These are phyloP conservation scores for Talaromyces atroroseus DNA, from an alignment of 2,329 filamentous ascomycete genomes.

Conservation along the genomic window DNA sequence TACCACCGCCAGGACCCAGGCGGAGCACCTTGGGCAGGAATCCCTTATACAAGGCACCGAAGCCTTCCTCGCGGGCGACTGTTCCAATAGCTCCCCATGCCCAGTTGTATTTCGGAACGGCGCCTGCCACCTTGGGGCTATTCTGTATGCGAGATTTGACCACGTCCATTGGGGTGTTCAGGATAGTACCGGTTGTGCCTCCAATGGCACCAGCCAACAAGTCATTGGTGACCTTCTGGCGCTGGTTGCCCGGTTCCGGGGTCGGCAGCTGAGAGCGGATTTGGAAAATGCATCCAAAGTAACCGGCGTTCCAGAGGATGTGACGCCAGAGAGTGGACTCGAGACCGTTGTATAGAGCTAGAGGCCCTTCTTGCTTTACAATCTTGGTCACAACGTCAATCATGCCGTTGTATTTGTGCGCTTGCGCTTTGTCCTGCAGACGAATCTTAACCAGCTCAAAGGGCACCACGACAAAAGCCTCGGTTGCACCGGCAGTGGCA, in stretches of 20 bases:
- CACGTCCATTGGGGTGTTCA: conserved; percentile 96
- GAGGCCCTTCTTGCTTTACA: conserved; percentile 70
- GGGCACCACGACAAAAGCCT: conserved; percentile 93
- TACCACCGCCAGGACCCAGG: conserved; percentile 64
- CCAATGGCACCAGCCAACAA: conserved; percentile 79
- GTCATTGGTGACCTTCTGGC: conserved; percentile 77
- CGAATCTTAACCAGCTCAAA: conserved; percentile 99
- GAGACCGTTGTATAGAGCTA: conserved; percentile 93
- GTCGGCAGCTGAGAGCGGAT: conserved; percentile 77
- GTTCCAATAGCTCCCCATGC: conserved; percentile 81
- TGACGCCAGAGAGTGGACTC: conserved; percentile 97
- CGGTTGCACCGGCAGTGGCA: conserved; percentile 89
- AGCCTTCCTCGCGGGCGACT: conserved; percentile 89
- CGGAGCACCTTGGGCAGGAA: conserved; percentile 92
- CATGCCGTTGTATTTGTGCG: conserved; percentile 61
- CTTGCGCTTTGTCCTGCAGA: conserved; percentile 89
- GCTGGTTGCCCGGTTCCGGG: conserved; percentile 65
- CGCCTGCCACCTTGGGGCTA: conserved; percentile 73
- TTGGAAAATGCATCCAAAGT: conserved; percentile 99
- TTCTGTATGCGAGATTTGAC: conserved; percentile 99
- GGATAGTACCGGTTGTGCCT: conserved; percentile 81
- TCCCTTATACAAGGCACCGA: conserved; percentile 89
- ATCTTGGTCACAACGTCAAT: conserved; percentile 58
- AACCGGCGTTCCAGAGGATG: conserved; percentile 87
- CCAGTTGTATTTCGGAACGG: conserved; percentile 96